These are phyloP conservation scores for Ceratobasidium papillatum DNA, from an alignment of 1,284 basidiomycete genomes.

Conservation along the genomic window DNA sequence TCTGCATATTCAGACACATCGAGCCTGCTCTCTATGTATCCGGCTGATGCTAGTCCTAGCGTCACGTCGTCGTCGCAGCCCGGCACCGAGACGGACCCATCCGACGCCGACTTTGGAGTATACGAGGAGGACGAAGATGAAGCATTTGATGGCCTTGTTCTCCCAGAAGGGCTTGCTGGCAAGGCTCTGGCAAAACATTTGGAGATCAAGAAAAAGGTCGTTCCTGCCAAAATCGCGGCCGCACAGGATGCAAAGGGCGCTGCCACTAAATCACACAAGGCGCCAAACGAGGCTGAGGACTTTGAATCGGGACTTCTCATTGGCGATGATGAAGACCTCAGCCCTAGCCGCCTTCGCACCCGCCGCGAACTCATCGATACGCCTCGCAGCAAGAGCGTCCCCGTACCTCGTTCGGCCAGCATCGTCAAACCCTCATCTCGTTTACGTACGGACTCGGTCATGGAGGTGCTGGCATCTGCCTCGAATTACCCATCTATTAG, in stretches of 20 bases:
- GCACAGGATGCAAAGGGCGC: conserved; percentile 54
- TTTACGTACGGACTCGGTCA: conserved; percentile 35
- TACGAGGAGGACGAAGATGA: conserved; percentile 68
- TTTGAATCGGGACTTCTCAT: conserved; percentile 83
- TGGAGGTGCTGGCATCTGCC: conserved; percentile 40
- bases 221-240: conserved; percentile 60
- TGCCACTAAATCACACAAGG: conserved; percentile 11
- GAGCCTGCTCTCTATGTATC: conserved; percentile 70
- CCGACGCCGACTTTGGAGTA: conserved; percentile 53
- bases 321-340: conserved; percentile 79
- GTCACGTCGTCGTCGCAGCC: conserved; percentile 67
- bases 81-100: conserved; percentile 61
- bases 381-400: conserved; percentile 34
- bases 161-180: conserved; percentile 68
- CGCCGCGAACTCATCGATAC: conserved; percentile 19
- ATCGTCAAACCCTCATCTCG: conserved; percentile 26
- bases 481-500: conserved; percentile 32
- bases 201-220: conserved; percentile 73
- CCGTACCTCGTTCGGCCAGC: conserved; percentile 29
- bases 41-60: conserved; percentile 64
- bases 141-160: conserved; percentile 78
- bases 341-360: conserved; percentile 67
- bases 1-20: conserved; percentile 80
- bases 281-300: conserved; percentile 68
- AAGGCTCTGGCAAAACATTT: conserved; percentile 75